Evolutionary conservation across 495 filamentous ascomycete genomes (phyloP), one percentile per base, ranked within the genome.

Genomic region (Pyronema domesticum): DNA sequence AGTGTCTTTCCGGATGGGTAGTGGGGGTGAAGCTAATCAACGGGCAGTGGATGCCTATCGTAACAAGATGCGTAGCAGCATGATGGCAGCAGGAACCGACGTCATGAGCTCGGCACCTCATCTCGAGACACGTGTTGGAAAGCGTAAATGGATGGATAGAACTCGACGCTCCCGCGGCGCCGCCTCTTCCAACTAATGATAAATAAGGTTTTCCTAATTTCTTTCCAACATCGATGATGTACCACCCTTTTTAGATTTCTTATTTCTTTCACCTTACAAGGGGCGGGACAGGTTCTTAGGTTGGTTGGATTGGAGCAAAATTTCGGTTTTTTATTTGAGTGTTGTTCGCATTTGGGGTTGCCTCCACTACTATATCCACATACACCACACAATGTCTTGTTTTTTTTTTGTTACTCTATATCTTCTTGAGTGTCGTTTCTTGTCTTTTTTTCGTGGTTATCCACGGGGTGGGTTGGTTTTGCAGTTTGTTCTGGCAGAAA

Each of bases 91-190:
- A 9, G 83, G 83, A 40, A 79, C 88, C 58, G 84, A 89, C 46
- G 74, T 83, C 33, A 69, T 72, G 23, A 74, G 75, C 18, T 76
- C 83, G 33, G 82, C 85, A 18, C 80, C 83, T 35, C 86, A 94
- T 68, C 89, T 89, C 64, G 87, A 95, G 68, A 94, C 87, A 1
- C 75, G 89, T 37, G 76, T 81, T 37, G 89, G 89, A 10, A 98
- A 95, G 70, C 78, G 85, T 59, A 77, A 74, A 63, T 95, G 86
- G 78, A 72, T 79, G 49, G 85, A 87, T 65, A 74, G 85, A 55
- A 58, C 56, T 10, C 54, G 61, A 43, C 60, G 61, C 7, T 53
- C 50, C 19, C 50, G 50, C 15, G 50, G 50, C 35, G 50, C 50
- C 19, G 50, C 35, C 11, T 53, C 50, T 17, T 53, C 17, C 23